These are phyloP conservation scores for Lentinula aciculospora DNA, from an alignment of 768 basidiomycete species.

Conservation along the genomic window DNA sequence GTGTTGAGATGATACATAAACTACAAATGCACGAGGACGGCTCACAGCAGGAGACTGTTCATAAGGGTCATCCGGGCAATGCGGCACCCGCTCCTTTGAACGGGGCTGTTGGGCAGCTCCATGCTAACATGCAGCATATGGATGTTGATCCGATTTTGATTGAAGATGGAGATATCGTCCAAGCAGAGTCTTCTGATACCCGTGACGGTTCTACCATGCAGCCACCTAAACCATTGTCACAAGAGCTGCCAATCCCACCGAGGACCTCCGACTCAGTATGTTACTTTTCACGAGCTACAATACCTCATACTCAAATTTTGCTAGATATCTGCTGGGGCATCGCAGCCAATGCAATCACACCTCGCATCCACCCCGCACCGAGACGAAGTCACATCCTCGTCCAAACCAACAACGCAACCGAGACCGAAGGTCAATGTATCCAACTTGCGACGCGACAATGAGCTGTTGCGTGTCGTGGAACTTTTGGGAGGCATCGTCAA, in stretches of 20 bases:
- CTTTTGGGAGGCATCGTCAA: constrained; percentile 63
- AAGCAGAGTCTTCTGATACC: neutral
- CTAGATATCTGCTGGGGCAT: neutral
- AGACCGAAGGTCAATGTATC: constrained; percentile 60
- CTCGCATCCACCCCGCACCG: too few relatives aligned
- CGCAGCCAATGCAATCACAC: neutral
- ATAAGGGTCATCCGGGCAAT: too few relatives aligned
- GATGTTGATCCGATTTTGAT: neutral
- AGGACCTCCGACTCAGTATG: neutral
- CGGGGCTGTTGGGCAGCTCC: neutral
- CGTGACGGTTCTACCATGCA: neutral
- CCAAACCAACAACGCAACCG: neutral
- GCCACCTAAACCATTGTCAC: neutral
- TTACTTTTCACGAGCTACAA: neutral
- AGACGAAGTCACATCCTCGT: neutral
- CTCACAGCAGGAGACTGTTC: neutral
- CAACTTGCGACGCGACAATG: constrained; percentile 74
- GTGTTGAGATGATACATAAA: neutral
- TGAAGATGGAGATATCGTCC: neutral
- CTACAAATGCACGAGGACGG: neutral
- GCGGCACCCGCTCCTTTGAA: too few relatives aligned
- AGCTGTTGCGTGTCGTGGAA: constrained; percentile 63
- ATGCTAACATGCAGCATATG: neutral
- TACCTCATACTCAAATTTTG: neutral
- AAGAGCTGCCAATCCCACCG: neutral